phyloP scores from a whole-genome alignment of 2,329 filamentous ascomycete species.

The Penicillium rolfsii region DNA sequence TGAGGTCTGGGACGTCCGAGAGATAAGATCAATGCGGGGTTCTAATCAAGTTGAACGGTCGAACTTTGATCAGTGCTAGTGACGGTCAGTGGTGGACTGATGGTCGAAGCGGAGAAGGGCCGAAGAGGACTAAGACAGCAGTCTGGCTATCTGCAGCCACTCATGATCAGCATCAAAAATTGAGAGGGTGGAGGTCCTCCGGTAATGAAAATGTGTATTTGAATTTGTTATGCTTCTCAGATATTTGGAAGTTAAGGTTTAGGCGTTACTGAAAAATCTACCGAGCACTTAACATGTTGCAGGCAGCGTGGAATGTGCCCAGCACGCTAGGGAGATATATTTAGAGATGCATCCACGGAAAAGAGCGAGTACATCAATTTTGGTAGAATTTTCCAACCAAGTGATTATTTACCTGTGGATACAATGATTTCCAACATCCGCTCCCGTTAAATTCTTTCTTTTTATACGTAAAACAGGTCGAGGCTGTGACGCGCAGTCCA shows the following conservation, averaged over 20 bases:
- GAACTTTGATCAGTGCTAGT: background rate
- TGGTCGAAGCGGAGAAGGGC: background rate
- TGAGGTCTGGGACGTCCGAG: background rate
- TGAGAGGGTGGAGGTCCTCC: background rate
- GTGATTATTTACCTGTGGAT: too few species aligned
- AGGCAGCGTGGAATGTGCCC: background rate
- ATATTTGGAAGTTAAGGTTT: background rate
- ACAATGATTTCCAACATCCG: background rate
- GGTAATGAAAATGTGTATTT: background rate
- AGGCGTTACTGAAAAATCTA: too few species aligned
- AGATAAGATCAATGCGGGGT: conserved; percentile 1
- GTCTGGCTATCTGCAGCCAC: background rate
- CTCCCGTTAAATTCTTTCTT: too few species aligned
- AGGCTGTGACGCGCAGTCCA: conserved; percentile 12
- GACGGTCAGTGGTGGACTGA: background rate
- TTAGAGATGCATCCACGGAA: too few species aligned
- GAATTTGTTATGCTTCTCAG: background rate
- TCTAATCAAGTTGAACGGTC: background rate
- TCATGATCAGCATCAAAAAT: background rate
- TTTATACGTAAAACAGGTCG: background rate
- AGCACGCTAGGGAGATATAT: background rate
- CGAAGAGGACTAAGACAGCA: background rate
- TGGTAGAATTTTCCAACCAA: too few species aligned
- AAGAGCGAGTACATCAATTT: too few species aligned
- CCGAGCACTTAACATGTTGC: too few species aligned